Conservation (phyloP, 2,329 filamentous ascomycete genomes). For the Ustulina deusta region DNA sequence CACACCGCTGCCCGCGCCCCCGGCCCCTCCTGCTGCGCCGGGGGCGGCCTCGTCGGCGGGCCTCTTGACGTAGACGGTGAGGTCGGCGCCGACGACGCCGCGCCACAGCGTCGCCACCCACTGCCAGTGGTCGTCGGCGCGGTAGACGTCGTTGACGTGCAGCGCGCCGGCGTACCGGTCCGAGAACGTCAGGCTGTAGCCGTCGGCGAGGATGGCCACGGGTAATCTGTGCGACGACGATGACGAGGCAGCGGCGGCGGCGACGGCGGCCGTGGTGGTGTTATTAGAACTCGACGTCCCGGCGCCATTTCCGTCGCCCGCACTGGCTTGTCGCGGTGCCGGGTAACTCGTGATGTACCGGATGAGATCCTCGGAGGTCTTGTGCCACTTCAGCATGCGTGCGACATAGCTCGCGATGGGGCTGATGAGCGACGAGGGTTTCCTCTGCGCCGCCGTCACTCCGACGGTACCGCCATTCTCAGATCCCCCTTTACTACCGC, state of each 20-base stretch:
- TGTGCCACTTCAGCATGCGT: constrained; percentile 79
- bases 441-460: constrained; percentile 14
- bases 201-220: constrained; percentile 79
- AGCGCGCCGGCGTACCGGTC: constrained; percentile 80
- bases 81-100: constrained; percentile 83
- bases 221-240: constrained; percentile 61
- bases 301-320: too few relatives aligned
- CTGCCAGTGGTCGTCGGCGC: constrained; percentile 92
- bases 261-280: not conserved
- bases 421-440: constrained; percentile 50
- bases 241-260: constrained; percentile 11
- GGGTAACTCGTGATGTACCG: constrained; percentile 58
- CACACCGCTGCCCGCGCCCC: constrained; percentile 57
- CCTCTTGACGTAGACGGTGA: constrained; percentile 75
- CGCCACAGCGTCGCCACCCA: constrained; percentile 97
- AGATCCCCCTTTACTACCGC: not conserved
- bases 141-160: constrained; percentile 81
- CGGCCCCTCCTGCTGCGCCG: constrained; percentile 30
- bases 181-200: constrained; percentile 83
- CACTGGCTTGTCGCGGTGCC: not conserved
- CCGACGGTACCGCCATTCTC: constrained; percentile 8
- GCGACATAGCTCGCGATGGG: constrained; percentile 72
- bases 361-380: constrained; percentile 77
- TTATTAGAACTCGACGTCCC: constrained; percentile 16
- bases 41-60: constrained; percentile 36